These are phyloP conservation scores for Eleusine coracana DNA, from an alignment of 176 grass and related monocot genomes.

Conservation along the genomic window DNA sequence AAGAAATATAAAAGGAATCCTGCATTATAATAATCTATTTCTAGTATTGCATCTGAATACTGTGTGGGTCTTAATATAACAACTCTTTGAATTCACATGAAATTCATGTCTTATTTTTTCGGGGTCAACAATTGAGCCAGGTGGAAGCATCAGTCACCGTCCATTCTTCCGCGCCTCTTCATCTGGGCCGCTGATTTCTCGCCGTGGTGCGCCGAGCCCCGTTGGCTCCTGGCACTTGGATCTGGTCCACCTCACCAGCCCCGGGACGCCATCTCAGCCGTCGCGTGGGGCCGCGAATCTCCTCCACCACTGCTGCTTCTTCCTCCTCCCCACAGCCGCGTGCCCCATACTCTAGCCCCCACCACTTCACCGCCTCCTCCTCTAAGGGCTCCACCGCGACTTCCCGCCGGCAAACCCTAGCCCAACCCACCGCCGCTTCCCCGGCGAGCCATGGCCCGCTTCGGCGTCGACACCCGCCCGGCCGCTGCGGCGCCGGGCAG, in stretches of 20 bases:
- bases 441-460: conserved; percentile 53
- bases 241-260: conserved; percentile 23
- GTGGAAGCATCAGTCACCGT: not conserved
- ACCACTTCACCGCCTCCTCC: not conserved
- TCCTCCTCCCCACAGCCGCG: not conserved
- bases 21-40: too few species aligned
- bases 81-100: not conserved
- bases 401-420: not conserved
- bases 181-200: conserved; percentile 13
- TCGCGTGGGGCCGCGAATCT: conserved; percentile 51
- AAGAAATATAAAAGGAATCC: too few species aligned
- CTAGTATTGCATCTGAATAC: too few species aligned
- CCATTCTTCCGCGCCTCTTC: not conserved
- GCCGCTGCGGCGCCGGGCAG: conserved; percentile 3
- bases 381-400: not conserved
- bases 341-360: conserved; percentile 6
- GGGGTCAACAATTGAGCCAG: not conserved
- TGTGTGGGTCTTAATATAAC: not conserved
- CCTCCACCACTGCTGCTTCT: not conserved
- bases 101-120: not conserved
- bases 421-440: not conserved
- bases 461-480: conserved; percentile 67
- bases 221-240: not conserved
- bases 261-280: not conserved
- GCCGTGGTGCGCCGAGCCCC: not conserved